These are phyloP conservation scores for Metschnikowia noctiluminum DNA, from an alignment of 805 yeast genomes.

Conservation along the genomic window DNA sequence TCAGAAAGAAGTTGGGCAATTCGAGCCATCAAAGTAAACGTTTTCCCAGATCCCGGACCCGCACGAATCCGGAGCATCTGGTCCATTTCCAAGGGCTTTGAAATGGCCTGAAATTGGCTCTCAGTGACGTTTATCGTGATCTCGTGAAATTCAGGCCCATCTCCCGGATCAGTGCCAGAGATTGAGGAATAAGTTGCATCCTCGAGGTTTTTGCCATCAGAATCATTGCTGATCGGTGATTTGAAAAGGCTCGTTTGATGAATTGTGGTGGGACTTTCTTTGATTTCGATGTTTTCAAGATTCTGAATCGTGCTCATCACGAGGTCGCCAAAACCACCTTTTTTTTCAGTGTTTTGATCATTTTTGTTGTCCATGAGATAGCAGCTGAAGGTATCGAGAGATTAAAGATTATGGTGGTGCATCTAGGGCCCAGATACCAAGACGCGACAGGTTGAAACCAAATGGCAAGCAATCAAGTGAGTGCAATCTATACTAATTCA, in stretches of 20 bases:
- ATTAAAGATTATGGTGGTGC: neutral
- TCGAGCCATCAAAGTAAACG: constrained; percentile 54
- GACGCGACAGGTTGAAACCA: neutral
- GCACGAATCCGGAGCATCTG: constrained; percentile 53
- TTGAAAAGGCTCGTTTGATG: neutral
- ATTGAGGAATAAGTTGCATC: neutral
- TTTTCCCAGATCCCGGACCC: constrained; percentile 77
- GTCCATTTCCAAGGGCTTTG: constrained; percentile 34
- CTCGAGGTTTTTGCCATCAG: neutral
- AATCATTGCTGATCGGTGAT: neutral
- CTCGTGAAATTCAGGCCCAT: neutral
- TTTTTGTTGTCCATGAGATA: neutral
- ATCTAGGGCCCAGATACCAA: neutral
- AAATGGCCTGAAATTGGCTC: constrained; percentile 46
- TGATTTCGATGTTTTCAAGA: neutral
- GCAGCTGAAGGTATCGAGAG: neutral
- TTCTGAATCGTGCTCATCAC: neutral
- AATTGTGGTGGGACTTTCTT: no score
- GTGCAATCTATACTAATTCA: no score
- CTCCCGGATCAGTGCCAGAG: neutral
- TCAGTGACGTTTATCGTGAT: constrained; percentile 27
- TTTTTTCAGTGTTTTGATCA: neutral
- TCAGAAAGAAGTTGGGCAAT: constrained; percentile 44
- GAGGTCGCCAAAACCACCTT: neutral
- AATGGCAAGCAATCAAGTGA: no score